phyloP scores from a whole-genome alignment of 257 asterid species.

The Solanum pimpinellifolium region DNA sequence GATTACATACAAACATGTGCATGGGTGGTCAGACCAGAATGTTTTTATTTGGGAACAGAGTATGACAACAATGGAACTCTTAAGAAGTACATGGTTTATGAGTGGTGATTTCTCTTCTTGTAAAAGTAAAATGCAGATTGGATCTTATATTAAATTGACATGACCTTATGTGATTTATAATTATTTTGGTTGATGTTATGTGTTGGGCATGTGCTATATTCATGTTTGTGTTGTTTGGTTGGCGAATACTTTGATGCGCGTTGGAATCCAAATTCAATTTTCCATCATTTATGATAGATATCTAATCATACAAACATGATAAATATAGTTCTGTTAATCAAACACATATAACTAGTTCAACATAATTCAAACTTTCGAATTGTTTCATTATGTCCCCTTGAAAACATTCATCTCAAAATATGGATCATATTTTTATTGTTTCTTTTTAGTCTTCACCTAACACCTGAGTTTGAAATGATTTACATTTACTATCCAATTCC shows the following conservation, averaged over 20 bases:
- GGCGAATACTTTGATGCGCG: no score
- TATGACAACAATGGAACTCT: neutral
- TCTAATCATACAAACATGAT: no score
- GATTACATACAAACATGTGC: neutral
- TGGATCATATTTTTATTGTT: no score
- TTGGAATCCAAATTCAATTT: no score
- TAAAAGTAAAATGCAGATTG: neutral
- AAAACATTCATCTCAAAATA: no score
- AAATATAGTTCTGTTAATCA: no score
- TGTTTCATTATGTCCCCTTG: neutral
- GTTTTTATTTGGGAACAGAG: neutral
- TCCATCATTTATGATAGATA: no score
- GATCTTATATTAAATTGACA: no score
- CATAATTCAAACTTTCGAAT: no score
- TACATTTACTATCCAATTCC: neutral
- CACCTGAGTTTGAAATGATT: neutral
- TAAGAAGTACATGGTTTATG: neutral
- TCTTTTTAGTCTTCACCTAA: neutral
- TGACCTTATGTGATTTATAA: neutral
- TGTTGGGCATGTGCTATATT: neutral
- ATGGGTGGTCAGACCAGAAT: neutral
- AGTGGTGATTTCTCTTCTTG: neutral
- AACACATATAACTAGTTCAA: no score
- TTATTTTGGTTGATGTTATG: neutral
- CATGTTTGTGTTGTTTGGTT: neutral